Evolutionary conservation across 2,329 filamentous ascomycete species (phyloP).

Genomic region (Cucurbitaria berberidis): DNA sequence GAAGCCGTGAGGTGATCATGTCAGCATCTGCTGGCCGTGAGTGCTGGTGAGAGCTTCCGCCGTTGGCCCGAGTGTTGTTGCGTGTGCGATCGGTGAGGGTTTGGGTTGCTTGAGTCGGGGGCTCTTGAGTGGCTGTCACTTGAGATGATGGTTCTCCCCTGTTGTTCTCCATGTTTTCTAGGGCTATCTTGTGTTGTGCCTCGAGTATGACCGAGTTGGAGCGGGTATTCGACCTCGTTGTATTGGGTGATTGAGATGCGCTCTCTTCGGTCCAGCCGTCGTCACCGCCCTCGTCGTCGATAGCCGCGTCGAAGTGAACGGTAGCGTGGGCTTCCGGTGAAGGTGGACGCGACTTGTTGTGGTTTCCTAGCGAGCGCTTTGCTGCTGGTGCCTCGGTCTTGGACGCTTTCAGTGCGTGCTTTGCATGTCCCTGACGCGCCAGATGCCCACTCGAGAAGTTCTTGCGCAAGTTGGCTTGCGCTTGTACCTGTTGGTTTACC

Average conservation of each 20-base stretch:
- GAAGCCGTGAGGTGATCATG: slow-evolving; percentile 70
- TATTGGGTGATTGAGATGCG: slow-evolving; percentile 50
- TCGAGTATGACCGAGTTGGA: slow-evolving; percentile 50
- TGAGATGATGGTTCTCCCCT: slow-evolving; percentile 27
- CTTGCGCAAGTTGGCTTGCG: slow-evolving; percentile 46
- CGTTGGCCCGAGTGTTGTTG: slow-evolving; percentile 33
- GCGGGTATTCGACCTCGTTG: slow-evolving; percentile 50
- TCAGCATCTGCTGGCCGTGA: slow-evolving; percentile 61
- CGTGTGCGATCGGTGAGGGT: slow-evolving; percentile 37
- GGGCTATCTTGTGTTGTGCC: slow-evolving; percentile 33
- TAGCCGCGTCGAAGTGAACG: slow-evolving; percentile 52
- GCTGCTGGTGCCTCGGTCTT: slow-evolving; percentile 40
- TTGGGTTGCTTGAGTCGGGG: slow-evolving; percentile 18
- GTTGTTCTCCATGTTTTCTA: slow-evolving; percentile 31
- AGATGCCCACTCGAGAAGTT: slow-evolving; percentile 56
- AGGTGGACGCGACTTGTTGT: slow-evolving; percentile 37
- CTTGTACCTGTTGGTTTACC: slow-evolving; percentile 40
- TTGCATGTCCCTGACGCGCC: slow-evolving; percentile 48
- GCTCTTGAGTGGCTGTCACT: slow-evolving; percentile 11
- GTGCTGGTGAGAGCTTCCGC: slow-evolving; percentile 41
- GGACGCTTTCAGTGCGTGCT: slow-evolving; percentile 47
- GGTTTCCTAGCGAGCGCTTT: slow-evolving; percentile 39
- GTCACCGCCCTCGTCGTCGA: slow-evolving; percentile 38
- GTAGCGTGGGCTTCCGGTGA: slow-evolving; percentile 46
- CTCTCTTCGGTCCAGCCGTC: slow-evolving; percentile 53